Evolutionary conservation across 2,329 filamentous ascomycete species (phyloP).

Genomic region (Clonostachys sp.): DNA sequence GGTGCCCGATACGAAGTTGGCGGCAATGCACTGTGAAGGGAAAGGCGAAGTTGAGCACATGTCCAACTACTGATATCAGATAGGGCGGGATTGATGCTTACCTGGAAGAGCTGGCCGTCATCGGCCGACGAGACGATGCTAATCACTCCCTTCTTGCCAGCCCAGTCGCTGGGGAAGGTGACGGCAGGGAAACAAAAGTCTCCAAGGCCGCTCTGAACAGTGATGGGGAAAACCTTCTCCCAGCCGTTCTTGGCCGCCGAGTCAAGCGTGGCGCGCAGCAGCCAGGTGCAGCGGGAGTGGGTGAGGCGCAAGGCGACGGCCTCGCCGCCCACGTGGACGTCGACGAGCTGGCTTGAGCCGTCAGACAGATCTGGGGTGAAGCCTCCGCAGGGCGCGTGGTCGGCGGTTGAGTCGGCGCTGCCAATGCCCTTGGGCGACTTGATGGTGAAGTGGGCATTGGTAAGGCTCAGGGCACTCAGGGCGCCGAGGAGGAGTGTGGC

Average conservation of each 20-base stretch:
- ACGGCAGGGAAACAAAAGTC: constrained; percentile 47
- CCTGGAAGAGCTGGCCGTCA: constrained; percentile 55
- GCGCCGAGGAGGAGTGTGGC: too few species aligned
- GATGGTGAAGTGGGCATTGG: constrained; percentile 51
- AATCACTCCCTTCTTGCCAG: constrained; percentile 50
- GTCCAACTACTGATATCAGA: neutral
- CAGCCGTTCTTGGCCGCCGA: constrained; percentile 35
- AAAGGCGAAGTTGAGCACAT: constrained; percentile 2
- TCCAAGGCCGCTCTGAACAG: constrained; percentile 50
- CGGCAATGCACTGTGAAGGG: constrained; percentile 47
- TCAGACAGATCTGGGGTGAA: constrained; percentile 39
- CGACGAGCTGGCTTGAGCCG: constrained; percentile 37
- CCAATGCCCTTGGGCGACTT: constrained; percentile 41
- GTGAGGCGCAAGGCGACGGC: constrained; percentile 39
- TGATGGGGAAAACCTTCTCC: constrained; percentile 48
- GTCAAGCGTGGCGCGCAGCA: constrained; percentile 54
- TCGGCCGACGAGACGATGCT: constrained; percentile 44
- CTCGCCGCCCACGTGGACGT: constrained; percentile 56
- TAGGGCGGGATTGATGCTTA: constrained; percentile 17
- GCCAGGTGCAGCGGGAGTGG: constrained; percentile 49
- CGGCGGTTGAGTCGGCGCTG: constrained; percentile 37
- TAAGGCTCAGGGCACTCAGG: constrained; percentile 12
- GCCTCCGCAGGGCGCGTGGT: constrained; percentile 48
- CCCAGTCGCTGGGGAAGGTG: constrained; percentile 41
- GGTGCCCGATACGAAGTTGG: constrained; percentile 48